Conservation (phyloP, 2,329 filamentous ascomycete species). For the Cercospora citrullina region DNA sequence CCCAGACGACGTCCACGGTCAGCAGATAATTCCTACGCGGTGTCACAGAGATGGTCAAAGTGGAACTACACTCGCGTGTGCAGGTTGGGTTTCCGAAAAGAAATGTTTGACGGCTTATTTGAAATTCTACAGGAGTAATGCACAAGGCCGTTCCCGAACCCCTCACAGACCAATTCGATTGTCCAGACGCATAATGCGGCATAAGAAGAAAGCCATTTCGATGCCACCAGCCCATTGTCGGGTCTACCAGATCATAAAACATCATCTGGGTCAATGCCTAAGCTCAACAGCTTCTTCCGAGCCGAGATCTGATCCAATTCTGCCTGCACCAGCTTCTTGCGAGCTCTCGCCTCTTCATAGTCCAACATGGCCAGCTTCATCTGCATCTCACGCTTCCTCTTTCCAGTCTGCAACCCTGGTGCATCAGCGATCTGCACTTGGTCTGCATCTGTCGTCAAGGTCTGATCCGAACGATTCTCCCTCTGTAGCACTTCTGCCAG, state of each 20-base stretch:
- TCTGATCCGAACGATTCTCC: neutral
- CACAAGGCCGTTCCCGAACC: neutral
- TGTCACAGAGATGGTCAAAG: neutral
- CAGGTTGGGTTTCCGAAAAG: neutral
- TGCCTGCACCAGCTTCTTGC: neutral
- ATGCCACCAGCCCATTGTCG: neutral
- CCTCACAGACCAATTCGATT: neutral
- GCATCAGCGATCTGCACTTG: neutral
- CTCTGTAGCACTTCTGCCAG: slow-evolving; percentile 1
- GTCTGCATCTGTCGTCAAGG: neutral
- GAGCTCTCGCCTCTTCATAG: neutral
- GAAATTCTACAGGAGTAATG: neutral
- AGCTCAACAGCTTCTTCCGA: neutral
- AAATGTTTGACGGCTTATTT: neutral
- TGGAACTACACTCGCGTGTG: neutral
- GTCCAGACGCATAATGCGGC: neutral
- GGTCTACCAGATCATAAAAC: neutral
- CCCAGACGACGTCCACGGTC: neutral
- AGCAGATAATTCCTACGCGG: neutral
- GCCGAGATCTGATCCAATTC: neutral
- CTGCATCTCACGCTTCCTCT: neutral
- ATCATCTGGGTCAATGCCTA: slow-evolving; percentile 1
- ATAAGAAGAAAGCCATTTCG: neutral
- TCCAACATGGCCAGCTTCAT: neutral
- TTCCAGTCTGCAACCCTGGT: neutral